Percentiles rank a stretch among this genome's conserved stretches.
Conservation (phyloP, 208 protist species). For the Acanthamoeba triangularis region DNA sequence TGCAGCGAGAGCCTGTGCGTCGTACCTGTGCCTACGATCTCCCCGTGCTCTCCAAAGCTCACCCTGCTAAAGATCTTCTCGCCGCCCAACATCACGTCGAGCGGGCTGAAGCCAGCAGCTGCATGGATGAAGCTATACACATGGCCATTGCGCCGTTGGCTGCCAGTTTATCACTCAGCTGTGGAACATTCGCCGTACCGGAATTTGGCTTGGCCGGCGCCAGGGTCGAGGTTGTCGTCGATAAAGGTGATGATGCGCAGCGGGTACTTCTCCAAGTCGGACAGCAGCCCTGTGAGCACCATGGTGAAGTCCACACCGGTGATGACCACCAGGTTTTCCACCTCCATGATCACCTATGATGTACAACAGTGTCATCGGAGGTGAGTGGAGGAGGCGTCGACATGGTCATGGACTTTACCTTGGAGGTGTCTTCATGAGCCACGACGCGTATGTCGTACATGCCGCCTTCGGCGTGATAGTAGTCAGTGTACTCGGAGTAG, state of each 20-base stretch:
- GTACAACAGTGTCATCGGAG: background rate
- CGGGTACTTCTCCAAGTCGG: constrained; percentile 19
- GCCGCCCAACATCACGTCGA: constrained; percentile 4
- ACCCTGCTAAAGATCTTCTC: background rate
- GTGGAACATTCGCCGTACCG: too few relatives aligned
- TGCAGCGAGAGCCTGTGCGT: too few relatives aligned
- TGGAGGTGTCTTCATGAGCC: background rate
- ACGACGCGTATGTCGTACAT: constrained; percentile 16
- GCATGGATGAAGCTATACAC: constrained; percentile 11
- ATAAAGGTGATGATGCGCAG: constrained; percentile 21
- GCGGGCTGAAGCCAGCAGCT: background rate
- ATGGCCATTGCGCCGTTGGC: too few relatives aligned
- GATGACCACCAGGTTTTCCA: background rate
- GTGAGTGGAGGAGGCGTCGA: too few relatives aligned
- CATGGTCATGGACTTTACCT: too few relatives aligned
- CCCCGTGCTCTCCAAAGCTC: constrained; percentile 14
- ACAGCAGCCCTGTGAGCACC: background rate
- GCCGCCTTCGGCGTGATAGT: background rate
- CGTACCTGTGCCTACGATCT: background rate
- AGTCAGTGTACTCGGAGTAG: constrained; percentile 25
- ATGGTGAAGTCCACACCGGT: background rate
- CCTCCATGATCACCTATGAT: background rate
- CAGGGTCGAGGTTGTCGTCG: constrained; percentile 26
- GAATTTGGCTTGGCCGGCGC: background rate
- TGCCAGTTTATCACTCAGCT: too few relatives aligned